Evolutionary conservation across 1,284 basidiomycete species (phyloP).

Genomic region (Malassezia pachydermatis): DNA sequence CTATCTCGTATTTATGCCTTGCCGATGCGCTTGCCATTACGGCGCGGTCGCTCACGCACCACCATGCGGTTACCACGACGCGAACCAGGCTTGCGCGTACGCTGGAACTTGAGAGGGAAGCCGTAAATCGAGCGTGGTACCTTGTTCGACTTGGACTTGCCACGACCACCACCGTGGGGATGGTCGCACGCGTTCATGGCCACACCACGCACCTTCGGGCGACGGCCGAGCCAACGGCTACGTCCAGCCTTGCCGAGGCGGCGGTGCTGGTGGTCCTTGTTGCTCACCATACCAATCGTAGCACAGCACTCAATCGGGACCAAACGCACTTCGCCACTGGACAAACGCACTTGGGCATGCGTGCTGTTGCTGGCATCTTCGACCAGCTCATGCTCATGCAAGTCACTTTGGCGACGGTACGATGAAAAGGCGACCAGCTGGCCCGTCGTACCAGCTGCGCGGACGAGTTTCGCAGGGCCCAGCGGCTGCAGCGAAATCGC

Average conservation of each 20-base stretch:
- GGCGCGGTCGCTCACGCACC: conserved; percentile 72
- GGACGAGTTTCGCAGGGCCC: conserved; percentile 71
- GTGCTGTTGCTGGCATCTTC: conserved; percentile 45
- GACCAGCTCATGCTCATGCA: conserved; percentile 49
- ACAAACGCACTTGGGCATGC: conserved; percentile 74
- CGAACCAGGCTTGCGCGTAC: conserved; percentile 79
- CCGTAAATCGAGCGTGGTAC: conserved; percentile 62
- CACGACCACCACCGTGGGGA: conserved; percentile 94
- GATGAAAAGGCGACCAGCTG: conserved; percentile 54
- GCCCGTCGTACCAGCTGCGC: conserved; percentile 77
- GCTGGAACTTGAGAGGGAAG: conserved; percentile 78
- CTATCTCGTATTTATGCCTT: no score
- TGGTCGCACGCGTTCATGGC: conserved; percentile 97
- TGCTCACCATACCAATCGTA: conserved; percentile 83
- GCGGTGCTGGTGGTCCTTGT: conserved; percentile 75
- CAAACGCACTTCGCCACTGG: conserved; percentile 83
- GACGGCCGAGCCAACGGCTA: conserved; percentile 72
- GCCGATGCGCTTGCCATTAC: conserved; percentile 58
- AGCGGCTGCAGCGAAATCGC: conserved; percentile 66
- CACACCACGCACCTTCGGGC: conserved; percentile 84
- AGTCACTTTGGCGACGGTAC: conserved; percentile 9
- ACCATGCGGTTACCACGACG: conserved; percentile 87
- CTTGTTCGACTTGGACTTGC: conserved; percentile 84
- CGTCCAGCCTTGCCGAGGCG: conserved; percentile 85
- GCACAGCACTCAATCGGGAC: conserved; percentile 73